phyloP scores from a whole-genome alignment of 257 asterid species.

The Perilla frutescens region DNA sequence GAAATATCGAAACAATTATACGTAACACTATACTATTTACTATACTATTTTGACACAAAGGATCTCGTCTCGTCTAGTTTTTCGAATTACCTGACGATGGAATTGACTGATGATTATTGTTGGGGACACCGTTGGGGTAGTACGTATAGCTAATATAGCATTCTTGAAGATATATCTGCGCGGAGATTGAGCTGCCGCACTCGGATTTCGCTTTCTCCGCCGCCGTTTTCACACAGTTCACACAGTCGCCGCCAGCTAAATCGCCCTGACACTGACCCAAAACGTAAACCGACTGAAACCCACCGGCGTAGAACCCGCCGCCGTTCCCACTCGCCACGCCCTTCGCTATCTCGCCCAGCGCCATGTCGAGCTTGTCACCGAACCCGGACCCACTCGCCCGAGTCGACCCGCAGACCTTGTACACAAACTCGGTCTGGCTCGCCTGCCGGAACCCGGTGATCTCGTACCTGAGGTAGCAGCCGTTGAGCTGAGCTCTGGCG shows the following conservation, averaged over 20 bases:
- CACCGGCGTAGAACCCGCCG: conserved; percentile 72
- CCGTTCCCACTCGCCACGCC: conserved; percentile 51
- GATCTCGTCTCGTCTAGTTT: background rate
- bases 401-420: conserved; percentile 67
- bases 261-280: conserved; percentile 96
- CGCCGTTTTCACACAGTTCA: conserved; percentile 75
- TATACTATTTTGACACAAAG: background rate
- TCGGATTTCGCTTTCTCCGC: conserved; percentile 54
- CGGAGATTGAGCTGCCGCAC: conserved; percentile 67
- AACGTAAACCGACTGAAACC: conserved; percentile 65
- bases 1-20: too few relatives aligned
- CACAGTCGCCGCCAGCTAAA: conserved; percentile 63
- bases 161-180: conserved; percentile 65
- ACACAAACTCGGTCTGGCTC: conserved; percentile 60
- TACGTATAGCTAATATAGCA: conserved; percentile 81
- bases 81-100: conserved; percentile 59
- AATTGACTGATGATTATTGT: conserved; percentile 32
- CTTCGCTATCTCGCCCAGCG: conserved; percentile 63
- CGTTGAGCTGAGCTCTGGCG: conserved; percentile 65
- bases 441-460: conserved; percentile 55
- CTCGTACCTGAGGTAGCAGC: conserved; percentile 72
- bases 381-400: conserved; percentile 73
- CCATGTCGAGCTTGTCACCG: conserved; percentile 57
- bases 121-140: conserved; percentile 76
- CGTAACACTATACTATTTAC: too few relatives aligned